phyloP scores from a whole-genome alignment of 2,329 filamentous ascomycete species.

The Fusarium nurragi region DNA sequence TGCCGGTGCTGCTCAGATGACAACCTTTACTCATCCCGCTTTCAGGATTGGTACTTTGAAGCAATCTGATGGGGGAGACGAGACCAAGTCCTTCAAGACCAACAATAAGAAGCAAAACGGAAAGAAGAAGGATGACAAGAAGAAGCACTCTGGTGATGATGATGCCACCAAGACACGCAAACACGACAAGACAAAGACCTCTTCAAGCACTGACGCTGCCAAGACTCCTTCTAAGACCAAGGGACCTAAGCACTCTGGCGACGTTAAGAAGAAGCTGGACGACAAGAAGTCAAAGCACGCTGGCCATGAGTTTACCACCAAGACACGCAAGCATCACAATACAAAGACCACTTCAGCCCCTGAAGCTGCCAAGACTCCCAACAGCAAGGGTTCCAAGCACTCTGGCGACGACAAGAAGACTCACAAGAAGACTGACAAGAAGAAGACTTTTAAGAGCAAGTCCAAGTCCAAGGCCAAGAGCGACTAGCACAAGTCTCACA shows the following conservation, averaged over 20 bases:
- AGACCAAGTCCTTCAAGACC: not conserved
- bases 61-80: not conserved
- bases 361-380: too few relatives aligned
- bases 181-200: not conserved
- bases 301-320: not conserved
- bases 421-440: not conserved
- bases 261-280: not conserved
- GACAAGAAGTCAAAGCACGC: not conserved
- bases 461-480: not conserved
- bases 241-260: not conserved
- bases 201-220: not conserved
- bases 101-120: conserved; percentile 12
- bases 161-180: not conserved
- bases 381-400: not conserved
- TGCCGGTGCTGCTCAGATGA: not conserved
- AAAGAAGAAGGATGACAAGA: not conserved
- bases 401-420: not conserved
- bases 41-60: not conserved
- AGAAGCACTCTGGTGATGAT: not conserved
- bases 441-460: not conserved
- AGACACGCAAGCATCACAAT: not conserved
- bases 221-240: not conserved
- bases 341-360: too few relatives aligned
- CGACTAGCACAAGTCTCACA: not conserved
- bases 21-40: not conserved